Base-by-base conservation (phyloP, 2,329 filamentous ascomycete species). In the Plectosphaerella sp. region DNA sequence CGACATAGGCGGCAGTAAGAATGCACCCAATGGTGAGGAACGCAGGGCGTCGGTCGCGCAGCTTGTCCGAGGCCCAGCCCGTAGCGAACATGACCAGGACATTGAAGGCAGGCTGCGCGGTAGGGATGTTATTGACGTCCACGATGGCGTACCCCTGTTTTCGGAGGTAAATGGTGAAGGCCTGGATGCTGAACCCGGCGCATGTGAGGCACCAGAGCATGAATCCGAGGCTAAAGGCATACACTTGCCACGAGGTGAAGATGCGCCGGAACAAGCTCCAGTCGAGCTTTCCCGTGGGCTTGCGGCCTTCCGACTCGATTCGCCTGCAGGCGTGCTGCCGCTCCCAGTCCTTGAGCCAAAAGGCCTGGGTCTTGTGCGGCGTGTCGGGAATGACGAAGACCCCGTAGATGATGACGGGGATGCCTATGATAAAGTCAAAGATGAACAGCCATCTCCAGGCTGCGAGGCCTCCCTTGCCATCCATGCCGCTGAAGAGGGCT, bases 261-360 rank as follows among this genome's bases (percentile, higher is more conserved):
- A 74, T 69, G 51, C 72, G 67, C 46, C 61, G 59, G 50, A 73
- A 54, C 18, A 74, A 65, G 33, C 60, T 57, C 59, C 63, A 64
- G 51, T 72, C 61, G 50, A 72, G 61, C 55, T 69, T 69, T 1
- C 68, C 67, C 2, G 60, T 55, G 3, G 70, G 70, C 47, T 62
- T 64, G 47, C 70, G 66, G 16, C 71, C 72, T 43, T 74, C 72
- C 50, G 83, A 79, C 57, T 87, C 79, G 62, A 93, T 92, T 56
- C 88, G 79, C 45, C 86, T 78, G 14, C 79, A 74, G 55, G 89
- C 84, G 39, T 86, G 78, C 52, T 81, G 74, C 22, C 79, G 77
- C 66, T 92, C 88, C 57, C 84, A 66, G 1, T 70, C 69, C 63
- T 62, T 72, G 20, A 76, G 61, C 47, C 70, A 77, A 52, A 69